These are phyloP conservation scores for Arabidopsis lyrata DNA, from an alignment of 441 rosid species.

Conservation along the genomic window DNA sequence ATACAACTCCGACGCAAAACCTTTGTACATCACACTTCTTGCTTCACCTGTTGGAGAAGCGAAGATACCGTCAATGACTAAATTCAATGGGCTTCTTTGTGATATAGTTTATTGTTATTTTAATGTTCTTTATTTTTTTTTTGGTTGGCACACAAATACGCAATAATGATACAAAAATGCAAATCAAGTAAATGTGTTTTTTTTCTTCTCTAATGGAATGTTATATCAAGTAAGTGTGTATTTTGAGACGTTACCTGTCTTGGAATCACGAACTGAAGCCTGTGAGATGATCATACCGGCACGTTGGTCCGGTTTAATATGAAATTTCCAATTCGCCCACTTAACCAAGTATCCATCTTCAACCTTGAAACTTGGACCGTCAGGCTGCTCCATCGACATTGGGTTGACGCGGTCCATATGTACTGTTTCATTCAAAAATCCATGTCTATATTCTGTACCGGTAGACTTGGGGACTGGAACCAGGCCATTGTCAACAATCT, in stretches of 20 bases:
- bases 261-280: slow-evolving; percentile 56
- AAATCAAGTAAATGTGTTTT: no score
- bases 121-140: no score
- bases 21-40: slow-evolving; percentile 59
- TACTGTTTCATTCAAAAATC: slow-evolving; percentile 9
- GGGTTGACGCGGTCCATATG: slow-evolving; percentile 51
- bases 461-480: slow-evolving; percentile 52
- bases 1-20: slow-evolving; percentile 56
- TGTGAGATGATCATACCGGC: slow-evolving; percentile 59
- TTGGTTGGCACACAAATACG: no score
- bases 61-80: no score
- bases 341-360: slow-evolving; percentile 37
- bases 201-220: no score
- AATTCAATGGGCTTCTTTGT: neutral
- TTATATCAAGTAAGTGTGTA: no score
- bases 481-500: slow-evolving; percentile 49
- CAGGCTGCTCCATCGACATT: slow-evolving; percentile 34
- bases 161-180: no score
- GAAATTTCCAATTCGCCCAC: slow-evolving; percentile 65
- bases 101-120: no score
- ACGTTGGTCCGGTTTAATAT: slow-evolving; percentile 58
- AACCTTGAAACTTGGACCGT: no score
- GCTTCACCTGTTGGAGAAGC: slow-evolving; percentile 24
- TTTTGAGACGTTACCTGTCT: slow-evolving; percentile 12
- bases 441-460: slow-evolving; percentile 44